A percentile compares a stretch with the other conserved stretches of the same genome.
These are phyloP conservation scores for Citrus cavaleriei DNA, from an alignment of 345 rosid genomes.

Conservation along the genomic window DNA sequence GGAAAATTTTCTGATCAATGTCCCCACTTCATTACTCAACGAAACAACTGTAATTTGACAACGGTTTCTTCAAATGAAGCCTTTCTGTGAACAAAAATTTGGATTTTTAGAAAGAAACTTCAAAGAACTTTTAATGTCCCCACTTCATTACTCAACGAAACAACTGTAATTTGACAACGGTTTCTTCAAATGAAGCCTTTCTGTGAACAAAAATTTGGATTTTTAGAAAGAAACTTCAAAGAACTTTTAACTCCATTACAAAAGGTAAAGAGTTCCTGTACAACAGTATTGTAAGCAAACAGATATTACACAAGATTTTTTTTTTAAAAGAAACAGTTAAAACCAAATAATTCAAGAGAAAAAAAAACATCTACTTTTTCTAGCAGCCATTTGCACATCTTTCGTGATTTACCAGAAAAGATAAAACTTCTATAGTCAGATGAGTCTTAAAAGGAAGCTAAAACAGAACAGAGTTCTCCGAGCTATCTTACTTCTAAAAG, in stretches of 20 bases:
- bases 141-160: background rate
- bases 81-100: background rate
- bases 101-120: background rate
- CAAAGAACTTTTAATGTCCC: background rate
- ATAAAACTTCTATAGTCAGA: background rate
- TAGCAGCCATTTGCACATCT: background rate
- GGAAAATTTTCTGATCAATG: background rate
- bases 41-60: background rate
- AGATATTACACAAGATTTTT: background rate
- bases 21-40: background rate
- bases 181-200: background rate
- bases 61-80: background rate
- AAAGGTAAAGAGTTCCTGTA: background rate
- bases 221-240: background rate
- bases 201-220: background rate
- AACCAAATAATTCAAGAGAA: background rate
- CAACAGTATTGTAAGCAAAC: background rate
- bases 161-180: background rate
- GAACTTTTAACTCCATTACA: background rate
- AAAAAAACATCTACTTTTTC: background rate
- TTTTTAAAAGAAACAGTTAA: too few relatives aligned
- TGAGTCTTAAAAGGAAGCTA: slow-evolving; percentile 3
- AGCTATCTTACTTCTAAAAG: slow-evolving; percentile 10
- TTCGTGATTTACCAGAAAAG: background rate
- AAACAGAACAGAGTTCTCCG: slow-evolving; percentile 3